phyloP scores from a whole-genome alignment of 1,139 yeast species.

The Geotrichum histeridarum region DNA sequence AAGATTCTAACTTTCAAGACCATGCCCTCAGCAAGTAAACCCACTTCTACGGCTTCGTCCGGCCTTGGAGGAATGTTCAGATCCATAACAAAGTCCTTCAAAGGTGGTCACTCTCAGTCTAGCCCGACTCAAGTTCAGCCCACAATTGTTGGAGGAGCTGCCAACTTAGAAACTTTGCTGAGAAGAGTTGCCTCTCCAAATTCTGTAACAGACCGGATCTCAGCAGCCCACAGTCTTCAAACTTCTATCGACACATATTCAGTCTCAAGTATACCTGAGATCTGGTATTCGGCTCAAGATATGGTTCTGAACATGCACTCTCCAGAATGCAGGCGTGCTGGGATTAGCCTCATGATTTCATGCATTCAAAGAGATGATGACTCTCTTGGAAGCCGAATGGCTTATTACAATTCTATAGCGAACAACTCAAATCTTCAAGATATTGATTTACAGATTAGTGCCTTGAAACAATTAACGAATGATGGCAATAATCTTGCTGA shows the following conservation, averaged over 20 bases:
- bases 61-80: conserved; percentile 44
- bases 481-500: conserved; percentile 60
- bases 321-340: conserved; percentile 48
- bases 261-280: conserved; percentile 59
- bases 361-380: conserved; percentile 55
- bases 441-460: conserved; percentile 51
- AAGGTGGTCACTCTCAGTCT: conserved; percentile 35
- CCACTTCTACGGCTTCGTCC: background rate
- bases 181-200: conserved; percentile 40
- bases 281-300: conserved; percentile 68
- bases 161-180: conserved; percentile 47
- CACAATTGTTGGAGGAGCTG: conserved; percentile 59
- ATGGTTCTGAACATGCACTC: conserved; percentile 45
- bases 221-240: conserved; percentile 51
- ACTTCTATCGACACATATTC: conserved; percentile 50
- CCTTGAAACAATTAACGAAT: conserved; percentile 51
- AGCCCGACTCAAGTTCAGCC: conserved; percentile 43
- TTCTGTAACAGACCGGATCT: conserved; percentile 43
- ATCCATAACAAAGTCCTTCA: conserved; percentile 51
- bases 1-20: background rate
- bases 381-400: conserved; percentile 44
- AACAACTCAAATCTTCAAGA: conserved; percentile 50
- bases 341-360: conserved; percentile 49
- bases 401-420: conserved; percentile 58
- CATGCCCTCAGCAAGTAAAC: conserved; percentile 7